phyloP scores from a whole-genome alignment of 192 early-diverging fungal genomes.

The Obelidium mucronatum region DNA sequence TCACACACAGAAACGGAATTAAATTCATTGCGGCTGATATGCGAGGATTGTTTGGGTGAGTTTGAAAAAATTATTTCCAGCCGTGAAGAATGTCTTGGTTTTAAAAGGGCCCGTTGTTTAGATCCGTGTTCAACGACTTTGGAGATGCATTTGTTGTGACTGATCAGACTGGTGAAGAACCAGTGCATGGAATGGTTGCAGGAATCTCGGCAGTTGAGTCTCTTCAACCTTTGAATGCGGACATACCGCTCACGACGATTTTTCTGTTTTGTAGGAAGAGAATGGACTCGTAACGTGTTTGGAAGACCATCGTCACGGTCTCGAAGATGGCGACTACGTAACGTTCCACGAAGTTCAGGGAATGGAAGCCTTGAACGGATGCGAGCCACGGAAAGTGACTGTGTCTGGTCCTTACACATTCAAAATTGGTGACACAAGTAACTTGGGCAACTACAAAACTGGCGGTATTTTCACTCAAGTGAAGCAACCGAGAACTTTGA shows the following conservation, averaged over 20 bases:
- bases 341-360: constrained; percentile 94
- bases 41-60: constrained; percentile 89
- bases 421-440: constrained; percentile 89
- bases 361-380: constrained; percentile 87
- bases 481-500: constrained; percentile 84
- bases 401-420: constrained; percentile 93
- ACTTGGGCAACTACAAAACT: constrained; percentile 74
- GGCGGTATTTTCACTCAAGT: constrained; percentile 97
- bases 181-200: constrained; percentile 92
- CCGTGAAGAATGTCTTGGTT: too few species aligned
- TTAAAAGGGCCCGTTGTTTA: constrained; percentile 27
- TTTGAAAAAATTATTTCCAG: constrained; percentile 26
- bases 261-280: constrained; percentile 49
- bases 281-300: constrained; percentile 94
- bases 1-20: constrained; percentile 65
- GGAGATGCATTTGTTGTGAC: constrained; percentile 83
- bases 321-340: constrained; percentile 97
- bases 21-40: constrained; percentile 90
- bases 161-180: constrained; percentile 93
- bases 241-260: constrained; percentile 5
- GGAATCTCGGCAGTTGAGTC: constrained; percentile 63
- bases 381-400: constrained; percentile 80
- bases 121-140: constrained; percentile 94
- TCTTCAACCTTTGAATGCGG: background rate
- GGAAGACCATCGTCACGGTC: constrained; percentile 95